phyloP scores from a whole-genome alignment of 495 filamentous ascomycete species.

The Barbatosphaeria neglecta region DNA sequence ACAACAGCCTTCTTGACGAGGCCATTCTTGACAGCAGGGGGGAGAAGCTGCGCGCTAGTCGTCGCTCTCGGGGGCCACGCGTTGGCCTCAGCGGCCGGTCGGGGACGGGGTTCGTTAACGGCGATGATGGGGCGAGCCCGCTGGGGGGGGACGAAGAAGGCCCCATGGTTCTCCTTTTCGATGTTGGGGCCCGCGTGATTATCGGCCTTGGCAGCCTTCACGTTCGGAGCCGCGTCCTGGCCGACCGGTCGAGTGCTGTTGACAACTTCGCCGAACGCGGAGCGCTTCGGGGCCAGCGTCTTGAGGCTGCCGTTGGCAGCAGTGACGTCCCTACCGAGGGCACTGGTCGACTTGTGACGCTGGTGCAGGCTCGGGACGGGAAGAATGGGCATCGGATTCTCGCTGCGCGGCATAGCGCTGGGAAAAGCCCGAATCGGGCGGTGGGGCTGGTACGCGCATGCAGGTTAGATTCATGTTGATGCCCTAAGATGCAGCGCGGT shows the following conservation, averaged over 20 bases:
- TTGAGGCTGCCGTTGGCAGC: constrained; percentile 49
- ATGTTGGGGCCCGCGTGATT: constrained; percentile 11
- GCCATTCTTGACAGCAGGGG: constrained; percentile 29
- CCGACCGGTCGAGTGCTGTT: constrained; percentile 46
- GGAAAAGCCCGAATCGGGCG: constrained; percentile 50
- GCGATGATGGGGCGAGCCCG: constrained; percentile 42
- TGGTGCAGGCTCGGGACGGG: constrained; percentile 56
- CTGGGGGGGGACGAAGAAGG: constrained; percentile 53
- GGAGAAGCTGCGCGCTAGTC: constrained; percentile 2
- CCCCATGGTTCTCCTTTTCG: constrained; percentile 20
- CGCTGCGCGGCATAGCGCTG: constrained; percentile 49
- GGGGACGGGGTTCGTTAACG: constrained; percentile 14
- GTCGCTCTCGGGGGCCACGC: constrained; percentile 2
- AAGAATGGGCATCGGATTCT: constrained; percentile 58
- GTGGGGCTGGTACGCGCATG: constrained; percentile 51
- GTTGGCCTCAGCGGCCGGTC: neutral
- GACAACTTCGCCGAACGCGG: constrained; percentile 71
- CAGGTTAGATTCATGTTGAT: neutral
- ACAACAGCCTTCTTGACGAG: constrained; percentile 48
- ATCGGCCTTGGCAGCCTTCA: constrained; percentile 8
- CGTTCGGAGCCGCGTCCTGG: constrained; percentile 39
- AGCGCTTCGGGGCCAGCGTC: constrained; percentile 52
- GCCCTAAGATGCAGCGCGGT: too few species aligned
- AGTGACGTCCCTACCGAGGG: constrained; percentile 44
- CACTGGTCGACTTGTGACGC: constrained; percentile 70